Percentiles rank a stretch among this genome's conserved stretches.
These are phyloP conservation scores for Mycothermus thermophilus DNA, from an alignment of 495 filamentous ascomycete genomes.

Conservation along the genomic window DNA sequence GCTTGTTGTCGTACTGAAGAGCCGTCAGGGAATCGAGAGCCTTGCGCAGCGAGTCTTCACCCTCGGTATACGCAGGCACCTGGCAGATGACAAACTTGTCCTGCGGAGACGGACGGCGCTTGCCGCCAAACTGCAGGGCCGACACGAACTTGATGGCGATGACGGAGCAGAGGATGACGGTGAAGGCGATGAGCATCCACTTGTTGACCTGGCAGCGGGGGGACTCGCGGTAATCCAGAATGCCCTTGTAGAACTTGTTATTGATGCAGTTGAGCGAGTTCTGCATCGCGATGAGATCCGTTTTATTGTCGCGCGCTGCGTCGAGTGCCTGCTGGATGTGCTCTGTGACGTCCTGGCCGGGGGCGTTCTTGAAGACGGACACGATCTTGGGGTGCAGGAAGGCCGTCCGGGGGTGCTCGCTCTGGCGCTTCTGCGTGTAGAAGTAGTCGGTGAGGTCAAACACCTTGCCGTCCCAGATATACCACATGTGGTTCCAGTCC, in stretches of 20 bases:
- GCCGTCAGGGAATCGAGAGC: slow-evolving; percentile 89
- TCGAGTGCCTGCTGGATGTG: slow-evolving; percentile 39
- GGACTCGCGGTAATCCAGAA: slow-evolving; percentile 66
- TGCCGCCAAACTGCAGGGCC: slow-evolving; percentile 85
- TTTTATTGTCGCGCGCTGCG: slow-evolving; percentile 23
- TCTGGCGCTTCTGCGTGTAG: slow-evolving; percentile 46
- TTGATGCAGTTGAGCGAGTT: slow-evolving; percentile 67
- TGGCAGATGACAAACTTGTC: slow-evolving; percentile 99
- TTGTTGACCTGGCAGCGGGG: slow-evolving; percentile 78
- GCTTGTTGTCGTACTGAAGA: slow-evolving; percentile 92
- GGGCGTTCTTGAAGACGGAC: slow-evolving; percentile 52
- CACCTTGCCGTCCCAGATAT: slow-evolving; percentile 55
- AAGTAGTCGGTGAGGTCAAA: slow-evolving; percentile 92
- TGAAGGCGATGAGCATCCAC: slow-evolving; percentile 78
- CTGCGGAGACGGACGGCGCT: slow-evolving; percentile 75
- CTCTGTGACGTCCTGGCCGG: slow-evolving; percentile 62
- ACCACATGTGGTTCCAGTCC: slow-evolving; percentile 59
- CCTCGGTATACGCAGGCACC: slow-evolving; percentile 95
- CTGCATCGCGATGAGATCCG: slow-evolving; percentile 24
- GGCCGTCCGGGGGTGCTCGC: slow-evolving; percentile 33
- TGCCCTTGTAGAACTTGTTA: slow-evolving; percentile 70
- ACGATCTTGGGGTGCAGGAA: slow-evolving; percentile 57
- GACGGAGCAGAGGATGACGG: slow-evolving; percentile 64
- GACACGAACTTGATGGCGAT: slow-evolving; percentile 84
- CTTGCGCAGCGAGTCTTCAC: slow-evolving; percentile 83